Conservation (phyloP, 805 yeast species). For the Kazachstania viticola region DNA sequence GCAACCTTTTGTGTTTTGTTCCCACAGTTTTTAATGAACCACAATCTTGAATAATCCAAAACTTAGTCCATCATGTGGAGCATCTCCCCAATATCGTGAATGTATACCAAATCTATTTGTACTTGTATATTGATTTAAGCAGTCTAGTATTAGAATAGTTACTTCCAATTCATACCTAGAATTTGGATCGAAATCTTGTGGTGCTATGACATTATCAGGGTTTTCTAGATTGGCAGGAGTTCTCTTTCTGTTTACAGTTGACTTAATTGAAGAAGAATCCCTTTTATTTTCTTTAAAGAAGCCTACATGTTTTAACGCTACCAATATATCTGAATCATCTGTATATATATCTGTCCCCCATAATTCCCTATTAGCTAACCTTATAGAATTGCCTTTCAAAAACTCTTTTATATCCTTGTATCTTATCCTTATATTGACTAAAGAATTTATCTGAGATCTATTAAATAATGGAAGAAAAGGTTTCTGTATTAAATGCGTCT, state of each 20-base stretch:
- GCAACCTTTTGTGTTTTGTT: too few species aligned
- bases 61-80: constrained; percentile 70
- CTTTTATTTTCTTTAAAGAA: constrained; percentile 32
- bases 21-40: too few species aligned
- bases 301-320: constrained; percentile 69
- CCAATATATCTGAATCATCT: constrained; percentile 80
- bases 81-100: constrained; percentile 58
- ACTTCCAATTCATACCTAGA: constrained; percentile 24
- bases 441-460: constrained; percentile 11
- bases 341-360: constrained; percentile 95
- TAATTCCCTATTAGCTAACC: constrained; percentile 39
- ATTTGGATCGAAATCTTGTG: constrained; percentile 10
- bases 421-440: constrained; percentile 13
- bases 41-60: constrained; percentile 40
- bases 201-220: constrained; percentile 14
- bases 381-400: constrained; percentile 17
- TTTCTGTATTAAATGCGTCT: constrained; percentile 5
- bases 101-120: constrained; percentile 55
- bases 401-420: constrained; percentile 13
- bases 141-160: constrained; percentile 47
- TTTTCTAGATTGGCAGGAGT: constrained; percentile 34
- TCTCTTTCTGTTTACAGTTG: constrained; percentile 9
- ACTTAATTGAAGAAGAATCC: constrained; percentile 10
- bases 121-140: constrained; percentile 53
- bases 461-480: constrained; percentile 20